Evolutionary conservation across 495 filamentous ascomycete genomes (phyloP).

Genomic region (Penicillium tannophilum): DNA sequence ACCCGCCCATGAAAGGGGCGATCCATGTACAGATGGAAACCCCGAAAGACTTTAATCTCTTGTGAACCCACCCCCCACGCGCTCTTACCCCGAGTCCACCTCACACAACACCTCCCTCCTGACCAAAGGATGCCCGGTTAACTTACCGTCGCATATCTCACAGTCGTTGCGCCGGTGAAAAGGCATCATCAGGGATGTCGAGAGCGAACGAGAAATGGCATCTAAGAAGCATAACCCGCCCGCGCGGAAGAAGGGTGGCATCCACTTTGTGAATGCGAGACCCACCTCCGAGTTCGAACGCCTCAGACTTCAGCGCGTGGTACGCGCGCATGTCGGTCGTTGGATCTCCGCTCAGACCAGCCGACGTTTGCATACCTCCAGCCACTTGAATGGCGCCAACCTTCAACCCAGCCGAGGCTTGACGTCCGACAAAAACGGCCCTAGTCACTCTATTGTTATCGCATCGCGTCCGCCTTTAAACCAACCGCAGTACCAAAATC

Average conservation of each 20-base stretch:
- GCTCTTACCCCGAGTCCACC: not conserved
- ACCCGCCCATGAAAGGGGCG: not conserved
- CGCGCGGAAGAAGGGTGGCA: slow-evolving; percentile 30
- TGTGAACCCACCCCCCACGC: not conserved
- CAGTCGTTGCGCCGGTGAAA: not conserved
- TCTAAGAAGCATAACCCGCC: slow-evolving; percentile 26
- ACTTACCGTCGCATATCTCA: not conserved
- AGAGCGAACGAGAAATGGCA: slow-evolving; percentile 23
- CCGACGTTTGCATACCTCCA: slow-evolving; percentile 21
- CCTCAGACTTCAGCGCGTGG: slow-evolving; percentile 33
- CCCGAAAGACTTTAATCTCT: not conserved
- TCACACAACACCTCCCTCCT: not conserved
- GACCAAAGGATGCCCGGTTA: not conserved
- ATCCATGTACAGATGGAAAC: slow-evolving; percentile 1
- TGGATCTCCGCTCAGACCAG: slow-evolving; percentile 48
- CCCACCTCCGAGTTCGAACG: slow-evolving; percentile 39
- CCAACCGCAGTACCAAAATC: not conserved
- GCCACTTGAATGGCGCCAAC: not conserved
- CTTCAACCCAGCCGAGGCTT: not conserved
- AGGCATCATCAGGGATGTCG: slow-evolving; percentile 7
- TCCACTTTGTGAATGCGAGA: slow-evolving; percentile 46
- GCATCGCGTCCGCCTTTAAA: not conserved
- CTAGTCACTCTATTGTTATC: not conserved
- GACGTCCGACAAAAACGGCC: not conserved
- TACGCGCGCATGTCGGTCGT: slow-evolving; percentile 44